Evolutionary conservation across 306 rosid species (phyloP), one percentile per base, ranked within the genome.

Genomic region (Carpinus viminea): DNA sequence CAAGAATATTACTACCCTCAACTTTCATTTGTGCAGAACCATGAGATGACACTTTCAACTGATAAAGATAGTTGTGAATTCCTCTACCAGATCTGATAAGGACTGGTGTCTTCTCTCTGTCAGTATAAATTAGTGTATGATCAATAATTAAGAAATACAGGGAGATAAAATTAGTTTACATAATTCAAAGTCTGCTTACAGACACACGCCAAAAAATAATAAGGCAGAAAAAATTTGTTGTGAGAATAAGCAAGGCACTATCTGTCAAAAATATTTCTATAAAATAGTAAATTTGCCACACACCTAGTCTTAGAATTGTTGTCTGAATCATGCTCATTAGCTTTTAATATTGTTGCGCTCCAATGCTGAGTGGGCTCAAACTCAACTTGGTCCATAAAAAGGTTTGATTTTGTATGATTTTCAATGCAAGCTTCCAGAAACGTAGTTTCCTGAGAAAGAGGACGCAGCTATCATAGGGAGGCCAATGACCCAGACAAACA

Each of bases 331-430:
- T 81, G 97, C 41, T 84, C 89, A 61, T 95, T 96, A 48, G 91
- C 93, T 83, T 84, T 90, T 71, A 95, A 84, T 79, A 90, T 83
- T 82, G 89, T 81, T 71, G 98, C 93, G 81, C 84, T 86, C 96
- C 96, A 93, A 82, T 85, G 73, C 53, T 83, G 97, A 59, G 98
- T 90, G 4, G 99, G 98, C 84, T 93, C 98, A 86, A 95, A 95
- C 73, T 95, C 99, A 70, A 95, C 99, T 93, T 93, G 99, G 85
- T 95, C 98, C 99, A 95, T 93, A 74, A 93, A 89, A 85, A 95
- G 96, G 87, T 90, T 91, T 83, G 99, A 86, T 85, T 95, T 95
- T 31, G 99, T 95, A 85, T 95, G 98, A 77, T 95, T 95, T 83
- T 95, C 99, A 73, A 95, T 91, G 87, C 98, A 95, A 85, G 99